Evolutionary conservation across 2,329 filamentous ascomycete genomes (phyloP).

Genomic region (Talaromyces pinophilus): DNA sequence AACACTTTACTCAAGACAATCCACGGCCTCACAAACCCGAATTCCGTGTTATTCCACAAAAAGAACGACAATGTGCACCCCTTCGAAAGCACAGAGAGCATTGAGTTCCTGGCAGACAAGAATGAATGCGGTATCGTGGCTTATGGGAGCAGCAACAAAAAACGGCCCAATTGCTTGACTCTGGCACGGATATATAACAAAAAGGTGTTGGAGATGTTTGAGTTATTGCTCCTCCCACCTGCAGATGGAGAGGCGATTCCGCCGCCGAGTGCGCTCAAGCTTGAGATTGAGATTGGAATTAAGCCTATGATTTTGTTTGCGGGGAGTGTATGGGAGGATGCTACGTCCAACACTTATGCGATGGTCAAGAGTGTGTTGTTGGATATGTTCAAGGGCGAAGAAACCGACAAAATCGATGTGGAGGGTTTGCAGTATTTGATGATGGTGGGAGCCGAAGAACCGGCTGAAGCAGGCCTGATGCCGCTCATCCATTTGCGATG

Average conservation of each 20-base stretch:
- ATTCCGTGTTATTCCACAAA: conserved; percentile 90
- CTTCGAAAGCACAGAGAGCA: conserved; percentile 82
- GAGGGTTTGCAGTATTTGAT: conserved; percentile 92
- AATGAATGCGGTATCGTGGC: conserved; percentile 87
- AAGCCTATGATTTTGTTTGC: conserved; percentile 91
- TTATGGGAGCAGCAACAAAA: conserved; percentile 86
- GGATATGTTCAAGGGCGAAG: conserved; percentile 87
- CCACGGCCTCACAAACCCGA: conserved; percentile 77
- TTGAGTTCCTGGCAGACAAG: conserved; percentile 96
- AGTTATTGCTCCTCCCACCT: conserved; percentile 77
- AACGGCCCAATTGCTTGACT: conserved; percentile 88
- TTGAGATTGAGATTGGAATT: conserved; percentile 69
- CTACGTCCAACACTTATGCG: conserved; percentile 75
- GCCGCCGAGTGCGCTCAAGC: conserved; percentile 59
- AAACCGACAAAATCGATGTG: conserved; percentile 81
- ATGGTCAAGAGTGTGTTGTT: conserved; percentile 83
- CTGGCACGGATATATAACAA: conserved; percentile 79
- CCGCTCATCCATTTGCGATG: conserved; percentile 66
- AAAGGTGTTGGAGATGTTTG: conserved; percentile 92
- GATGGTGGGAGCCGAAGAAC: conserved; percentile 73
- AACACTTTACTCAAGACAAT: conserved; percentile 85
- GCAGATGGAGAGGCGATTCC: conserved; percentile 50
- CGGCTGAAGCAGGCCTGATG: conserved; percentile 39
- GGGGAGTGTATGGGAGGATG: conserved; percentile 82
- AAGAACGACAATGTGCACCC: conserved; percentile 89